A percentile compares a stretch with the other conserved stretches of the same genome.
Conservation (phyloP, 2,329 filamentous ascomycete species). For the Aureobasidium sp. region DNA sequence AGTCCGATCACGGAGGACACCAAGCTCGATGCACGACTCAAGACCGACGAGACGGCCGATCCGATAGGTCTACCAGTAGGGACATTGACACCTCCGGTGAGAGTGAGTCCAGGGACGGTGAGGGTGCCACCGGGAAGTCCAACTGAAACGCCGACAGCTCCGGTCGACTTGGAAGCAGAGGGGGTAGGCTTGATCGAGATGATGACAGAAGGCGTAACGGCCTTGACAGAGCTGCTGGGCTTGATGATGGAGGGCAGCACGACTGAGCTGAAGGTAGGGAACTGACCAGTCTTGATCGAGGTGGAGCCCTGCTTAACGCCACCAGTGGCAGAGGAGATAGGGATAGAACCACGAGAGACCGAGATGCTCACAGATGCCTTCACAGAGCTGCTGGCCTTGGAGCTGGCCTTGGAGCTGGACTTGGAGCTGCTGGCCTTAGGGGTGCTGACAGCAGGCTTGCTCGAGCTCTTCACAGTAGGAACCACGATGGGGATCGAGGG, state of each 20-base stretch:
- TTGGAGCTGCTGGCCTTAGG: background rate
- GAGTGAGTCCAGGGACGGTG: background rate
- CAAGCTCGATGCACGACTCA: background rate
- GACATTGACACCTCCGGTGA: background rate
- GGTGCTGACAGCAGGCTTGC: background rate
- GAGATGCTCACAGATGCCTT: background rate
- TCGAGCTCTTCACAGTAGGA: background rate
- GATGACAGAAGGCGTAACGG: too few relatives aligned
- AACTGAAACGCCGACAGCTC: background rate
- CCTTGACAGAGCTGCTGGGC: background rate
- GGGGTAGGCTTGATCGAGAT: conserved; percentile 1
- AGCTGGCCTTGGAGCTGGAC: too few relatives aligned
- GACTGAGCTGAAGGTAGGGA: background rate
- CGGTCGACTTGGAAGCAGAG: background rate
- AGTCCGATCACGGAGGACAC: background rate
- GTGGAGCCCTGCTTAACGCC: conserved; percentile 1
- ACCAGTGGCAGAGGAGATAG: background rate
- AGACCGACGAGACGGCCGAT: background rate
- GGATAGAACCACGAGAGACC: background rate
- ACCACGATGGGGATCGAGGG: background rate
- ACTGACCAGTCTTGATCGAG: background rate
- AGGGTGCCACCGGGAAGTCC: background rate
- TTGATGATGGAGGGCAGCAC: background rate
- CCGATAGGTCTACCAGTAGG: background rate
- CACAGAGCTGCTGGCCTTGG: background rate